Evolutionary conservation across 1,139 yeast species (phyloP).

Genomic region (Taphrina pruni): DNA sequence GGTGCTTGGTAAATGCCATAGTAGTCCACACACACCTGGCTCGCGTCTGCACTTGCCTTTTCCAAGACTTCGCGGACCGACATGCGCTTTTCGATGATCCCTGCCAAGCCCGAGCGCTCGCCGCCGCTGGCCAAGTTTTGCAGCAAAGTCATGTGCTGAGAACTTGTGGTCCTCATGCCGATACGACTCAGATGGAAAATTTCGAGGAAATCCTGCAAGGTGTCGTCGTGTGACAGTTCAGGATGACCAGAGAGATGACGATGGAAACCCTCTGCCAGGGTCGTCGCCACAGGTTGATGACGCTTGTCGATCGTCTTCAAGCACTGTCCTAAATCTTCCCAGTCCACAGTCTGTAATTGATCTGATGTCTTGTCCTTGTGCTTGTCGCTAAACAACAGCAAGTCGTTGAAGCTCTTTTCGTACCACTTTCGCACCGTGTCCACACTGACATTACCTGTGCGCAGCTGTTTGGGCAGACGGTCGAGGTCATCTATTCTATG

Average conservation of each 20-base stretch:
- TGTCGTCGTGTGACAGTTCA: constrained; percentile 52
- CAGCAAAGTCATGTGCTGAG: constrained; percentile 55
- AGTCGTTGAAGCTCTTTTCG: constrained; percentile 75
- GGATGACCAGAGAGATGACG: constrained; percentile 72
- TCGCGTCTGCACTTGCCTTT: constrained; percentile 85
- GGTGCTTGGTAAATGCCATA: constrained; percentile 85
- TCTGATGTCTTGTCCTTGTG: constrained; percentile 19
- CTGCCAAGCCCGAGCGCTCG: constrained; percentile 72
- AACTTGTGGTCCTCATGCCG: constrained; percentile 71
- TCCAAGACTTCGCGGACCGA: constrained; percentile 78
- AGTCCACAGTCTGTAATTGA: constrained; percentile 16
- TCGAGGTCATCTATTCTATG: constrained; percentile 85
- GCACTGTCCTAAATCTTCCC: constrained; percentile 21
- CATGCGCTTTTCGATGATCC: constrained; percentile 81
- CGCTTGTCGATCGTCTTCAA: constrained; percentile 32
- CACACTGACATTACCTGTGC: constrained; percentile 71
- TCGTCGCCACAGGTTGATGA: constrained; percentile 39
- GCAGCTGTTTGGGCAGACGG: constrained; percentile 73
- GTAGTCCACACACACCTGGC: constrained; percentile 85
- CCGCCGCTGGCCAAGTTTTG: constrained; percentile 74
- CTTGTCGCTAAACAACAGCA: constrained; percentile 12
- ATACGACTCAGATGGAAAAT: constrained; percentile 84
- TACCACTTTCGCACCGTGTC: constrained; percentile 84
- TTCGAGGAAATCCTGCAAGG: constrained; percentile 76
- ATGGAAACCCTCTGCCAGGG: constrained; percentile 49